Evolutionary conservation across 192 early-diverging fungal genomes (phyloP).

Genomic region (Phycomyces blakesleeanus): DNA sequence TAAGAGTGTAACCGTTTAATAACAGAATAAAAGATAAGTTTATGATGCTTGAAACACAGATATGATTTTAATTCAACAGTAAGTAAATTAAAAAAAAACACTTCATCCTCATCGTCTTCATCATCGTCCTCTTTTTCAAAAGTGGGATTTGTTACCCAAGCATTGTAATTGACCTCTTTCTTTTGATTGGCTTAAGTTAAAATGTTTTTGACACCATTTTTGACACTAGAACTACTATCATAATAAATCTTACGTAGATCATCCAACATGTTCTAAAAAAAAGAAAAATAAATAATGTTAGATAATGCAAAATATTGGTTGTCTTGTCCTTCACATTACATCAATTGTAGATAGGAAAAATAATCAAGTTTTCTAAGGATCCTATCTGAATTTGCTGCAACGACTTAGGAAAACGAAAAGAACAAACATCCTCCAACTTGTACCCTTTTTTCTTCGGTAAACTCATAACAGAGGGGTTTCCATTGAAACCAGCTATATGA

Average conservation of each 20-base stretch:
- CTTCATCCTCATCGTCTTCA: background rate
- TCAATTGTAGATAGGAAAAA: constrained; percentile 11
- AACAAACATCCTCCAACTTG: constrained; percentile 9
- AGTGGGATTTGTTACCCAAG: constrained; percentile 16
- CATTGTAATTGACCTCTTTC: constrained; percentile 14
- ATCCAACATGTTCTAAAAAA: background rate
- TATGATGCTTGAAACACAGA: background rate
- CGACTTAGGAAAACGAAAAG: constrained; percentile 6
- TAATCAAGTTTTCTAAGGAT: constrained; percentile 12
- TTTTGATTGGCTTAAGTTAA: constrained; percentile 9
- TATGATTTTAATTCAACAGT: background rate
- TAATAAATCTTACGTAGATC: constrained; percentile 14
- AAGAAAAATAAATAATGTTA: background rate
- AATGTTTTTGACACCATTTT: constrained; percentile 6
- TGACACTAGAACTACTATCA: constrained; percentile 4
- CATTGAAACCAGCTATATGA: constrained; percentile 10
- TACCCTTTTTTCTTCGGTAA: constrained; percentile 10
- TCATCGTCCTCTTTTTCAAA: constrained; percentile 11
- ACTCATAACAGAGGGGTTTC: constrained; percentile 11
- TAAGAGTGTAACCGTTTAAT: constrained; percentile 4
- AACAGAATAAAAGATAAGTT: no score
- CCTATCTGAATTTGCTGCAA: background rate
- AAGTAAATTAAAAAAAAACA: no score
- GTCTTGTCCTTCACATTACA: constrained; percentile 10
- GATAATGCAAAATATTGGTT: constrained; percentile 7